Percentiles rank a stretch among this genome's conserved stretches.
Evolutionary conservation across 1,284 basidiomycete genomes (phyloP).

Genomic region (Sporisorium scitamineum): DNA sequence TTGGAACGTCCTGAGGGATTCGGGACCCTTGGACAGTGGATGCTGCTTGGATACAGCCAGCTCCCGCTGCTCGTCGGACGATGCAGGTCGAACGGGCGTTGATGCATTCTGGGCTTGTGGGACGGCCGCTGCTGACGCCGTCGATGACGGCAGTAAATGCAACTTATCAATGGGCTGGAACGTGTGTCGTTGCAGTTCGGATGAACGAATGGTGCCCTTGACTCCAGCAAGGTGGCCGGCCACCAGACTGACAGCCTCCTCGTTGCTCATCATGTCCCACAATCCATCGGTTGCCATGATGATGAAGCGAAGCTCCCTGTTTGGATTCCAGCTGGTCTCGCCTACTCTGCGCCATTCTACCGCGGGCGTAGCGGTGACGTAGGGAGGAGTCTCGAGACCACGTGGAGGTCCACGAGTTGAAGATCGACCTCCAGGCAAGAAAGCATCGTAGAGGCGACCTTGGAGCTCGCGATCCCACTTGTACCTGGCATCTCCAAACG

Average conservation of each 20-base stretch:
- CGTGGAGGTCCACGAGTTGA: slow-evolving; percentile 58
- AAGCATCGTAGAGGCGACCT: slow-evolving; percentile 69
- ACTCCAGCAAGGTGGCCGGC: slow-evolving; percentile 66
- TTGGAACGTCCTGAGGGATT: slow-evolving; percentile 53
- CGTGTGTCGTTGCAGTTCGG: slow-evolving; percentile 55
- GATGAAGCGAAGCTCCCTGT: slow-evolving; percentile 70
- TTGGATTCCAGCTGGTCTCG: slow-evolving; percentile 42
- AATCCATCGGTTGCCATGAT: slow-evolving; percentile 93
- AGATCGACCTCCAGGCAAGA: slow-evolving; percentile 61
- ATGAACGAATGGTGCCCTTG: slow-evolving; percentile 59
- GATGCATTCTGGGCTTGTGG: slow-evolving; percentile 74
- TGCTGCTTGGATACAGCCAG: slow-evolving; percentile 58
- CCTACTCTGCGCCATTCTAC: slow-evolving; percentile 60
- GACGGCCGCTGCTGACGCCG: neutral
- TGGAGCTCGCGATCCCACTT: slow-evolving; percentile 75
- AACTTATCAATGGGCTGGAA: slow-evolving; percentile 55
- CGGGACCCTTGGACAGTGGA: slow-evolving; percentile 59
- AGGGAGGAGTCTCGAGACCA: slow-evolving; percentile 78
- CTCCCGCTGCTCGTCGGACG: slow-evolving; percentile 37
- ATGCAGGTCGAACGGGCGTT: slow-evolving; percentile 20
- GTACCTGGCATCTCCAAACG: slow-evolving; percentile 94
- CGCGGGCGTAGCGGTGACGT: slow-evolving; percentile 87
- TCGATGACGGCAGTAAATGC: slow-evolving; percentile 26
- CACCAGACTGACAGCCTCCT: slow-evolving; percentile 87
- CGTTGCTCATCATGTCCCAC: slow-evolving; percentile 94